Base-by-base conservation (phyloP, 2,329 filamentous ascomycete species). In the Alternaria sp. region DNA sequence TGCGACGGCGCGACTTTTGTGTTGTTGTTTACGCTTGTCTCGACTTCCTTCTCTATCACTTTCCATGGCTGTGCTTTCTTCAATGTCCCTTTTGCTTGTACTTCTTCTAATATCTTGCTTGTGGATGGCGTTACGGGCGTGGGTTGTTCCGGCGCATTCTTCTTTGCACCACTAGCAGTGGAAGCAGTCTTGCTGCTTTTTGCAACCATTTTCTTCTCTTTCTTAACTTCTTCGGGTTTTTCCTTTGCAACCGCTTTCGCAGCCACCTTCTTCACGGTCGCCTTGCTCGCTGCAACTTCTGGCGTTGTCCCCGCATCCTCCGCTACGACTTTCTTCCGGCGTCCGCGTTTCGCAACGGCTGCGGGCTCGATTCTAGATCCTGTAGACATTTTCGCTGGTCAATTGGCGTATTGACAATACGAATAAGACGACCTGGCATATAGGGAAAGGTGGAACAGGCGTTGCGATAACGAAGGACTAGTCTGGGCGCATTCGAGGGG, bases 61-160 rank as follows among this genome's bases (percentile, higher is more conserved):
- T 44, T 44, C 21, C 49, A 21, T n/a, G 41, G 24, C 5, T 45
- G 21, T 6, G 55, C 26, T 7, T 54, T 57, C 42, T 64, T 67
- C 33, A 75, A 53, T 1, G 68, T 64, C 10, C 69, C 68, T n/a
- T 59, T 68, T 13, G 66, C 62, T 33, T 60, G 66, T 9, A 77
- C 72, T 28, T 74, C 51, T 2, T 72, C 63, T 46, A 76, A 29
- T 53, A 76, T 75, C 65, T 69, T 73, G 67, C 72, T 76, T 26
- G 62, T 65, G 8, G 60, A 36, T 2, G 68, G 67, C 23, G 68
- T 63, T 36, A 56, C 76, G 61, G 60, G 75, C 67, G 67, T 77
- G 65, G 45, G 36, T 40, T 57, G 51, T 46, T 53, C 40, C 28
- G 46, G 39, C 29, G 63, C 56, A 42, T 58, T 56, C 33, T 63